phyloP scores from a whole-genome alignment of 2,329 filamentous ascomycete genomes.

The Mycogone perniciosa region DNA sequence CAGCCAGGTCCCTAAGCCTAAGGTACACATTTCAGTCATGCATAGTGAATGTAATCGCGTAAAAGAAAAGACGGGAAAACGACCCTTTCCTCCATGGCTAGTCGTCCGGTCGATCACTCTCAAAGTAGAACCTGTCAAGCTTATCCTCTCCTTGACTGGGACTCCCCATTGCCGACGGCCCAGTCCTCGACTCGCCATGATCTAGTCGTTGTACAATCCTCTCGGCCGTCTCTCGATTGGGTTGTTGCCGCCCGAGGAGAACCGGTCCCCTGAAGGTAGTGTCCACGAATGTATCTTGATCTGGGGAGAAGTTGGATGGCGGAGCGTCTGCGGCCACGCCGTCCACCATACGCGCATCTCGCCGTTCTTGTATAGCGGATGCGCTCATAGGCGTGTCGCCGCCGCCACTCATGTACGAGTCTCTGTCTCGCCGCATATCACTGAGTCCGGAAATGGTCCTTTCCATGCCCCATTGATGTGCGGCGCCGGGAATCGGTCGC shows the following conservation, averaged over 20 bases:
- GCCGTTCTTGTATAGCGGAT: conserved; percentile 43
- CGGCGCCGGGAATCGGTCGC: conserved; percentile 37
- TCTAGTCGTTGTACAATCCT: conserved; percentile 55
- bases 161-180: conserved; percentile 34
- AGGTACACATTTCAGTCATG: no score
- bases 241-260: conserved; percentile 29
- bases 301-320: conserved; percentile 38
- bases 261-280: conserved; percentile 56
- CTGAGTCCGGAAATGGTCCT: conserved; percentile 47
- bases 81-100: neutral
- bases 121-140: conserved; percentile 56
- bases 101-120: conserved; percentile 35
- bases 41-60: no score
- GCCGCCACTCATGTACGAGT: conserved; percentile 25
- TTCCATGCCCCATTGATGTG: conserved; percentile 41
- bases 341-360: conserved; percentile 61
- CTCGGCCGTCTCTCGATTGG: conserved; percentile 52
- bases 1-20: no score
- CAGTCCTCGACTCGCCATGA: conserved; percentile 38
- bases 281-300: conserved; percentile 55
- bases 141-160: conserved; percentile 39
- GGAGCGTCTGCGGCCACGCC: conserved; percentile 55
- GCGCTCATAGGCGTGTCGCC: conserved; percentile 40
- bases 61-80: no score
- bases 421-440: conserved; percentile 35